phyloP scores from a whole-genome alignment of 352 stramenopile species.

The Globisporangium uncinulatum region DNA sequence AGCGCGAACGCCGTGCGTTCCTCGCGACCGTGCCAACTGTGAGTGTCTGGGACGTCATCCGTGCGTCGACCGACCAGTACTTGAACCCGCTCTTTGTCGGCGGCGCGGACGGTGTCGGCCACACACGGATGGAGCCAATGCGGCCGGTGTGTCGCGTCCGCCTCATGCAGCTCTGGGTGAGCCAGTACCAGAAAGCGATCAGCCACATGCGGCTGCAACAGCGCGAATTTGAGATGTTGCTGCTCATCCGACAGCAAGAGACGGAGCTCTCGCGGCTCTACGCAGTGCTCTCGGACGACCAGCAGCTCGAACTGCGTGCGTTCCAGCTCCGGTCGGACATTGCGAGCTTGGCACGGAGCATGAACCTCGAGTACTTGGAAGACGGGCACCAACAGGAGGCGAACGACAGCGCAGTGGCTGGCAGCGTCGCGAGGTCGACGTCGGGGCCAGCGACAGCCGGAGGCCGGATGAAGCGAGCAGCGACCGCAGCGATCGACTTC shows the following conservation, averaged over 20 bases:
- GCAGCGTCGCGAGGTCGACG: constrained; percentile 2
- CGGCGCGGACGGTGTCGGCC: constrained; percentile 16
- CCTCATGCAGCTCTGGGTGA: constrained; percentile 84
- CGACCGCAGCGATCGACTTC: constrained; percentile 32
- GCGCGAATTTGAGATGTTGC: constrained; percentile 80
- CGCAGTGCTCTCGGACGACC: constrained; percentile 46
- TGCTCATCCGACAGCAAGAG: constrained; percentile 79
- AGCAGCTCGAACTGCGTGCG: constrained; percentile 57
- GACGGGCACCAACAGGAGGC: constrained; percentile 4
- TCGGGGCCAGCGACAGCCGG: background rate
- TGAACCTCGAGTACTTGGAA: constrained; percentile 69
- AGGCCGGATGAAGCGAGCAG: constrained; percentile 10
- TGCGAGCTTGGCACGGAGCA: constrained; percentile 55
- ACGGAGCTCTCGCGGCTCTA: constrained; percentile 63
- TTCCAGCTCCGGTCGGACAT: constrained; percentile 70
- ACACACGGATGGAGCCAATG: constrained; percentile 57
- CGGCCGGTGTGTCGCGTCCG: constrained; percentile 76
- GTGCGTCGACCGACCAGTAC: constrained; percentile 75
- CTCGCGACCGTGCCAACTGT: constrained; percentile 60
- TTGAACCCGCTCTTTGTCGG: constrained; percentile 78
- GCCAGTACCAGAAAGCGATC: constrained; percentile 85
- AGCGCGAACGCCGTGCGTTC: constrained; percentile 65
- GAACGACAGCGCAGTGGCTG: constrained; percentile 7
- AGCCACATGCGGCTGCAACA: constrained; percentile 85
- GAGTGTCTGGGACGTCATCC: constrained; percentile 82